These are phyloP conservation scores for Amphicarpaea edgeworthii DNA, from an alignment of 306 rosid species.

Conservation along the genomic window DNA sequence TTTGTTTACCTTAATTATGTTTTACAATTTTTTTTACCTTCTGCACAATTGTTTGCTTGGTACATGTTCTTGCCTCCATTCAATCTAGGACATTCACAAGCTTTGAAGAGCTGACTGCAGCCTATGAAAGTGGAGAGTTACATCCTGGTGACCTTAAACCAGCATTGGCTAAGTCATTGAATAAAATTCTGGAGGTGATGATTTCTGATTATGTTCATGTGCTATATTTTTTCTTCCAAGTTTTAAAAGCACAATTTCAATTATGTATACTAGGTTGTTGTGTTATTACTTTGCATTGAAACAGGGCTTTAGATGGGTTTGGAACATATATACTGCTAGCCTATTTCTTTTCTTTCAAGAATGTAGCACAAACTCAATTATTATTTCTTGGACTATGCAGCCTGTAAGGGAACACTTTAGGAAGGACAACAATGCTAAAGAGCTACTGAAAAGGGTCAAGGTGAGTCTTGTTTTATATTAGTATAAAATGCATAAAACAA, in stretches of 20 bases:
- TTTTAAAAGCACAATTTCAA: constrained; percentile 14
- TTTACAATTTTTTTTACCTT: constrained; percentile 1
- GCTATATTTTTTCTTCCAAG: background rate
- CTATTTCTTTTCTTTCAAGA: background rate
- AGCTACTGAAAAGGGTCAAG: constrained; percentile 77
- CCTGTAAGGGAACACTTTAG: constrained; percentile 83
- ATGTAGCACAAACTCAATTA: background rate
- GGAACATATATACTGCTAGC: background rate
- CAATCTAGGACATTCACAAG: constrained; percentile 62
- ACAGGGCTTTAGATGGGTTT: constrained; percentile 16
- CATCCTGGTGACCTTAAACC: constrained; percentile 88
- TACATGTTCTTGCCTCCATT: constrained; percentile 18
- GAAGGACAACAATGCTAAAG: constrained; percentile 71
- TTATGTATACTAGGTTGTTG: background rate
- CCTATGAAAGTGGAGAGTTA: constrained; percentile 68
- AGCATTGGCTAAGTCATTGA: constrained; percentile 77
- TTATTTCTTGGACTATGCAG: constrained; percentile 53
- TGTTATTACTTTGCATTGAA: constrained; percentile 6
- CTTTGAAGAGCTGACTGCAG: constrained; percentile 68
- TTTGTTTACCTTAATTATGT: constrained; percentile 17
- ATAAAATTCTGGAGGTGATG: constrained; percentile 75
- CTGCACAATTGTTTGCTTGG: constrained; percentile 27
- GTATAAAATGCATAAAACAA: background rate
- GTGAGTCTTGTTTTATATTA: constrained; percentile 47
- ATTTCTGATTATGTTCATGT: constrained; percentile 38